These are phyloP conservation scores for Collybia mongolica DNA, from an alignment of 768 basidiomycete genomes.

Conservation along the genomic window DNA sequence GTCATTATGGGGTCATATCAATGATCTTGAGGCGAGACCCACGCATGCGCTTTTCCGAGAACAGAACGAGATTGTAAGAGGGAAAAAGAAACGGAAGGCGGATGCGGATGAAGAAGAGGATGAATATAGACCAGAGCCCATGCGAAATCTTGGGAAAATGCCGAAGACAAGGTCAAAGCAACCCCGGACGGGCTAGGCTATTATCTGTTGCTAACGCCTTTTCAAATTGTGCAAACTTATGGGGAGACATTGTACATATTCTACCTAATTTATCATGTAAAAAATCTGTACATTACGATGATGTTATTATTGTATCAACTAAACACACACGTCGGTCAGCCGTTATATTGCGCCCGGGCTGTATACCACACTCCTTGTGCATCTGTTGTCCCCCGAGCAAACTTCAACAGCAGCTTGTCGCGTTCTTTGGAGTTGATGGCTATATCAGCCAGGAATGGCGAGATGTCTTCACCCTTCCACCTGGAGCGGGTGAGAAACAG, in stretches of 20 bases:
- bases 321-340: slow-evolving; percentile 20
- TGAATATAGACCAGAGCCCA: slow-evolving; percentile 47
- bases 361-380: slow-evolving; percentile 72
- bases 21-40: slow-evolving; percentile 33
- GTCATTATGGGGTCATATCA: slow-evolving; percentile 58
- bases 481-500: slow-evolving; percentile 78
- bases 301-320: too few relatives aligned
- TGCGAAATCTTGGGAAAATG: slow-evolving; percentile 35
- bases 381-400: slow-evolving; percentile 76
- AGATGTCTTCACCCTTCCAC: slow-evolving; percentile 81
- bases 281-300: too few relatives aligned
- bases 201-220: not conserved
- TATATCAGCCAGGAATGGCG: slow-evolving; percentile 79
- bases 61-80: slow-evolving; percentile 12
- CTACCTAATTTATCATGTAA: not conserved
- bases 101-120: slow-evolving; percentile 37
- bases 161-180: slow-evolving; percentile 39
- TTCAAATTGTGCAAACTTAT: not conserved
- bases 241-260: not conserved
- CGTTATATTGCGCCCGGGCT: slow-evolving; percentile 60
- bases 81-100: slow-evolving; percentile 29
- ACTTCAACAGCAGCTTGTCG: slow-evolving; percentile 86
- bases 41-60: slow-evolving; percentile 18
- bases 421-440: slow-evolving; percentile 83
- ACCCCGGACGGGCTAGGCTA: slow-evolving; percentile 19